Conservation (phyloP, 257 asterid genomes). For the Lithospermum erythrorhizon region DNA sequence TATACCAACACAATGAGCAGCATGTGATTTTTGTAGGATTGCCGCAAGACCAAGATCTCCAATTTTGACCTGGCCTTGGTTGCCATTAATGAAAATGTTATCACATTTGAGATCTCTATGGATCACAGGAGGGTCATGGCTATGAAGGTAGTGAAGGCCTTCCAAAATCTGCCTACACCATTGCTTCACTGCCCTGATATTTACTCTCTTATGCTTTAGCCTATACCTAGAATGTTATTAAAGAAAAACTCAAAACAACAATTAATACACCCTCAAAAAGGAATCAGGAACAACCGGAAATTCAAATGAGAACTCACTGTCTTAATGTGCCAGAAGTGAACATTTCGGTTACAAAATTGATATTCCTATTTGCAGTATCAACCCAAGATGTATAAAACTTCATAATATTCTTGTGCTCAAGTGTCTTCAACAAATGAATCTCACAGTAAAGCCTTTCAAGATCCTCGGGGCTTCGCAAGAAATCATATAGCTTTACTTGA, state of each 20-base stretch:
- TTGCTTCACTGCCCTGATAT: conserved; percentile 72
- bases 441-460: conserved; percentile 91
- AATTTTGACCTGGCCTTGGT: conserved; percentile 83
- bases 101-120: conserved; percentile 94
- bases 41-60: conserved; percentile 96
- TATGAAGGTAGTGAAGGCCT: conserved; percentile 78
- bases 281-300: not conserved
- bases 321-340: conserved; percentile 97
- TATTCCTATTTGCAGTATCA: conserved; percentile 76
- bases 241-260: not conserved
- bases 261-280: not conserved
- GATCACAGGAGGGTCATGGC: conserved; percentile 78
- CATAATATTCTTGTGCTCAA: conserved; percentile 85
- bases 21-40: conserved; percentile 65
- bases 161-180: conserved; percentile 87
- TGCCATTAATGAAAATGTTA: conserved; percentile 84
- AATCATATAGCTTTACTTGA: conserved; percentile 82
- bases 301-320: conserved; percentile 47
- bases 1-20: conserved; percentile 80
- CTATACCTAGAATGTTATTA: conserved; percentile 35
- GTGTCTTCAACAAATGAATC: conserved; percentile 81
- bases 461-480: conserved; percentile 79
- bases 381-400: conserved; percentile 93
- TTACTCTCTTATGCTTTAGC: conserved; percentile 68
- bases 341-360: conserved; percentile 95